Evolutionary conservation across 2,329 filamentous ascomycete genomes (phyloP), one percentile per base, ranked within the genome.

Genomic region (Clarireedia monteithiana): DNA sequence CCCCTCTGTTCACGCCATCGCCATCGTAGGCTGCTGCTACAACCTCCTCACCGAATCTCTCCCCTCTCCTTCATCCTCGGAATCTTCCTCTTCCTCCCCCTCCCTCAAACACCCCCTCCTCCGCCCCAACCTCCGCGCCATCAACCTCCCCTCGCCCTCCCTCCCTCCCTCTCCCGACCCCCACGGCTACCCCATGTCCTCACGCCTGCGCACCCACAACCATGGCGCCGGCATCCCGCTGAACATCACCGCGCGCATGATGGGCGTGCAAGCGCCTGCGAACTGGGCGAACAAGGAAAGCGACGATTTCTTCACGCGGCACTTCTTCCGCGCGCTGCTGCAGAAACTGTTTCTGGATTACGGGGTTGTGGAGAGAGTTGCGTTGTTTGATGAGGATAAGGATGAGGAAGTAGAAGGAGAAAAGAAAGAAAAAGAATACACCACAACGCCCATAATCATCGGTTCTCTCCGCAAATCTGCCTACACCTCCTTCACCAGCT

Each of bases 1-100:
- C 68, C 86, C 88, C 0, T 81, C 84, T 4, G 91, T 97, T 55
- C 83, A 84, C 34, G 90, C 91, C n/a, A 86, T 97, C 23, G 92
- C 92, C 57, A 91, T 99, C 68, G 90, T 99, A 58, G 94, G 94
- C 48, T 99, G 94, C 75, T 99, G 94, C 77, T 97, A 99, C 77
- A 99, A 99, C 66, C 82, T 97, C 5, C 75, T 97, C 63, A 96
- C 92, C 0, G 94, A 97, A 72, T 84, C 89, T 56, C 81, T 96
- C 12, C 89, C 89, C 0, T 89, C 91, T 1, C 87, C 90, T 17
- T 91, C 89, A 30, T 30, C 0, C 92, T 89, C 75, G 96, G 96
- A 70, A 79, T 89, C 20, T 85, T 89, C 1, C 82, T 83, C 49
- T 79, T 92, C 38, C 85, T 91, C 7, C 65, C 87, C 90, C 17